Base-by-base conservation (phyloP, 2,329 filamentous ascomycete genomes). In the Apiospora arundinis region DNA sequence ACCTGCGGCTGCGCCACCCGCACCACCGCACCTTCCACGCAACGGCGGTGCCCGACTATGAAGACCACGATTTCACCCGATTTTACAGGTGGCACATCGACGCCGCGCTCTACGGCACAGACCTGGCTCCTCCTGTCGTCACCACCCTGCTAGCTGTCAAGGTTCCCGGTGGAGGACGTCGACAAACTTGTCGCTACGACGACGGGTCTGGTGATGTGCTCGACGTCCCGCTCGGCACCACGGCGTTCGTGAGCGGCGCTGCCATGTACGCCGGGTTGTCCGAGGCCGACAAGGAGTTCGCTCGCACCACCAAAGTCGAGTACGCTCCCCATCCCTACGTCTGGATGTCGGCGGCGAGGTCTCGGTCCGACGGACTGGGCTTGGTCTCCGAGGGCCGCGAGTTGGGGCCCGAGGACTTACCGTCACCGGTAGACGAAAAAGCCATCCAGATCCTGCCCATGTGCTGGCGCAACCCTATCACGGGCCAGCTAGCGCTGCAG, bases 71-170 rank as follows among this genome's bases (percentile, higher is more conserved):
- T 75, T 85, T 78, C 72, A 88, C 87, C 4, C 83, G 83, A 82
- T 91, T 94, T 82, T 95, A 93, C 82, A 85, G 92, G 72, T 95
- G 93, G 92, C 92, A 95, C 79, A 94, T 95, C 70, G 92, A 95
- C 77, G 92, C 93, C 4, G 92, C 92, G 1, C 83, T 95, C 7
- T 95, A 95, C 78, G 65, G 56, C 18, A 18, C 28, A 0, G 91
- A 89, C 23, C 86, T 94, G 8, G 89, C 92, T n/a, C 92, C 93
- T 3, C 92, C 93, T 1, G 86, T 91, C 37, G 92, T 91, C 4
- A 95, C 93, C 0, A 91, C 90, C 1, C 85, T 95, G 32, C 85
- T 95, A 71, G 93, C 93, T 0, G 92, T 94, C n/a, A 85, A 86
- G 49, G 92, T 95, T 0, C 93, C 93, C 0, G 85, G 86, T 25